Base-by-base conservation (phyloP, 176 grass and related monocot genomes). In the Oryza officinalis region DNA sequence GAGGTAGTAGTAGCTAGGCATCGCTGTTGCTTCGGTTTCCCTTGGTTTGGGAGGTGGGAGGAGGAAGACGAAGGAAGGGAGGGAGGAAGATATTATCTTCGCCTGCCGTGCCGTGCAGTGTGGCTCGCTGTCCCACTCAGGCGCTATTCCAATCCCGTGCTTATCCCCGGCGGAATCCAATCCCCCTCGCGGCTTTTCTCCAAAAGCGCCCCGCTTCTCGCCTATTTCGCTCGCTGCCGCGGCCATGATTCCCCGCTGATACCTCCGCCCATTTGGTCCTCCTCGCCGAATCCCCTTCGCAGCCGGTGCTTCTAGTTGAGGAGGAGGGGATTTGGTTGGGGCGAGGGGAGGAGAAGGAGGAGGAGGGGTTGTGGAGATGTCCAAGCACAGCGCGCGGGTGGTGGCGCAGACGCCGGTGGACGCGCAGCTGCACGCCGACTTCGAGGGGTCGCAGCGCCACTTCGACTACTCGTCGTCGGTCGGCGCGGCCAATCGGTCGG, bases 381-480 rank as follows among this genome's bases (percentile, higher is more conserved):
- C 94, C 74, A 90, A 76, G 92, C 90, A 91, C 80, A 92, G 88
- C 86, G 94, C 81, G 52, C 86, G 90, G 50, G 88, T 94, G 80
- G 94, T 86, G 59, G 88, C 90, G 27, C 94, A 94, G 88, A 91
- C 92, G 63, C 89, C 87, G 13, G 63, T 92, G 52, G 94, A 97
- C 31, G 93, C 89, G 76, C 86, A 85, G 70, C 91, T 96, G 74
- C 93, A 96, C 83, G 89, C 85, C 9, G 89, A 96, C 49, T 99
- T 96, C 85, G 91, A 99, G 86, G 81, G 80, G 33, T 90, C 89
- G 35, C 91, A 82, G 1, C 82, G 82, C 71, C 83, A 70, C 11
- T 99, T 99, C 73, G 77, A 99, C 78, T 94, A 98, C 81, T 90
- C 89, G 14, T 78, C 89, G 6, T 95, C 93, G 12, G 83, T 88